These are phyloP conservation scores for Gautieria morchelliformis DNA, from an alignment of 768 basidiomycete species.

Conservation along the genomic window DNA sequence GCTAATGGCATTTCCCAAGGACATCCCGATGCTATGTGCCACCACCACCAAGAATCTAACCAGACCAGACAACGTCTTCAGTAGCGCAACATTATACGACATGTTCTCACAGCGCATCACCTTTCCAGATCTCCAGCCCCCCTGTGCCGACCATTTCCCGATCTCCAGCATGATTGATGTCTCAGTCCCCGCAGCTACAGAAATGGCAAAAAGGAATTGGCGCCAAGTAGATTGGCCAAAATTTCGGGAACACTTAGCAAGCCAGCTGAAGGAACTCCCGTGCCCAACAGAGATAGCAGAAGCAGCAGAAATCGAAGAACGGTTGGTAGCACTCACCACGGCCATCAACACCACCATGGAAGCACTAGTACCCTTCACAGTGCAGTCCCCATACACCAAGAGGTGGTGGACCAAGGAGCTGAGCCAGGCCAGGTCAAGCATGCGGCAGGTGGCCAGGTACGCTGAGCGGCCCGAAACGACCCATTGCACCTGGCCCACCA, in stretches of 20 bases:
- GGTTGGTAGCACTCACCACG: not conserved
- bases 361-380: constrained; percentile 13
- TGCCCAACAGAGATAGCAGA: constrained; percentile 5
- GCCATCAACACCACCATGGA: constrained; percentile 15
- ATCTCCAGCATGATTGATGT: constrained; percentile 23
- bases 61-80: constrained; percentile 36
- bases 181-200: too few relatives aligned
- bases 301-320: constrained; percentile 10
- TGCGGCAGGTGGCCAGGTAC: constrained; percentile 13
- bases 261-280: constrained; percentile 19
- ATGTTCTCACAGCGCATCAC: constrained; percentile 21
- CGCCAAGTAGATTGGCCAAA: too few relatives aligned
- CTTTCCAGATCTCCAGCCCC: constrained; percentile 9
- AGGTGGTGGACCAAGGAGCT: constrained; percentile 27
- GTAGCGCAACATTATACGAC: constrained; percentile 12
- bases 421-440: too few relatives aligned
- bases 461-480: constrained; percentile 1
- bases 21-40: too few relatives aligned
- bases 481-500: not conserved
- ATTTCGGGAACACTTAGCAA: constrained; percentile 23
- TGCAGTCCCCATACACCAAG: constrained; percentile 18
- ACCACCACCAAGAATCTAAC: constrained; percentile 23
- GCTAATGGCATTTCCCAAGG: constrained; percentile 23
- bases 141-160: constrained; percentile 32
- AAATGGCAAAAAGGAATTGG: too few relatives aligned